Base-by-base conservation (phyloP, 345 rosid genomes). In the Brassica carinata region DNA sequence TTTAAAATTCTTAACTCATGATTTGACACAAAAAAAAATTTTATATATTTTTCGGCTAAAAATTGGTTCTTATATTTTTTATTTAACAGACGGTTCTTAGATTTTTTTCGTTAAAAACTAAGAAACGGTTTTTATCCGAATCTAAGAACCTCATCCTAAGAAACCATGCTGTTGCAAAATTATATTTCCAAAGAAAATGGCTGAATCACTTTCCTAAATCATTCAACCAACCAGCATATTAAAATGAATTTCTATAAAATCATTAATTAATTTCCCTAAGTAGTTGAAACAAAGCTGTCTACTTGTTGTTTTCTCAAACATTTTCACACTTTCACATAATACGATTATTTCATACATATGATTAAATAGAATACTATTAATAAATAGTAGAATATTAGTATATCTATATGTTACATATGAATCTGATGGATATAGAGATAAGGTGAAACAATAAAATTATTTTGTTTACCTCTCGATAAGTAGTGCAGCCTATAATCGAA, bases 71-170 rank as follows among this genome's bases (percentile, higher is more conserved):
- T 23, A 23, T 23, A 23, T 23, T 2, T 23, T 23, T 23, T 23
- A 23, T 23, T 23, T 23, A 23, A 23, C 2, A 23, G 26, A 23
- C 26, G 26, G 26, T 23, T 23, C 26, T 23, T 23, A 23, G 26
- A 23, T 23, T 23, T 23, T 23, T 23, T 23, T 23, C 26, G 26
- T 23, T 23, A 23, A 23, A 23, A 23, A 1, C 26, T 23, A 23
- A 23, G 26, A 23, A 23, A 23, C 26, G 99, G 97, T 96, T 86
- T 0, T 31, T 31, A 31, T 31, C 26, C 33, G 33, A 31, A 31
- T 31, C 33, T 31, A 31, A 31, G 5, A 31, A 31, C 33, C 5
- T 31, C 33, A 31, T 0, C 33, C 33, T 31, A 3, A 23, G 26
- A 23, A 23, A 69, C 14, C 14, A 10, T 61, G 48, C 48, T 58